phyloP scores from a whole-genome alignment of 2,329 filamentous ascomycete species.

The Gyromitra esculenta region DNA sequence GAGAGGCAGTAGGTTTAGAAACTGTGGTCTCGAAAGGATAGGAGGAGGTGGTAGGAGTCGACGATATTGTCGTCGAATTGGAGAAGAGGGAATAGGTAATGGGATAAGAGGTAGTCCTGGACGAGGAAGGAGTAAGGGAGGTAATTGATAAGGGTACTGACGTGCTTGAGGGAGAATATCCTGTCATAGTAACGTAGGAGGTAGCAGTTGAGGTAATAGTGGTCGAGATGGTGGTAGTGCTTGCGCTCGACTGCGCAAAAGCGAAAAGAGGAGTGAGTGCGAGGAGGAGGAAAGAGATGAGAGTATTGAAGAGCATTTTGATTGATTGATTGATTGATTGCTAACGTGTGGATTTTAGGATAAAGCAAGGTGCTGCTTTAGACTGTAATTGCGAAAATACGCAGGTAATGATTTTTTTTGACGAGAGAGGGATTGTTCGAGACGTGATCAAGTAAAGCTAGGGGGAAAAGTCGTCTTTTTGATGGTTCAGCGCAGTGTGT shows the following conservation, averaged over 20 bases:
- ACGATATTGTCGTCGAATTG: slow-evolving; percentile 15
- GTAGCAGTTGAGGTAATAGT: slow-evolving; percentile 39
- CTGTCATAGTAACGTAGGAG: slow-evolving; percentile 45
- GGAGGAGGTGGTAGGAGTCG: neutral
- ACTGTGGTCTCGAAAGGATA: slow-evolving; percentile 6
- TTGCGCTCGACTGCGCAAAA: slow-evolving; percentile 33
- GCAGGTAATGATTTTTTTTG: slow-evolving; percentile 4
- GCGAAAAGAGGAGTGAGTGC: slow-evolving; percentile 42
- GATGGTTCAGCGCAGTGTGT: slow-evolving; percentile 11
- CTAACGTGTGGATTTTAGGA: slow-evolving; percentile 10
- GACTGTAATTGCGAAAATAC: slow-evolving; percentile 19
- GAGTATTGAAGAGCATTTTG: slow-evolving; percentile 41
- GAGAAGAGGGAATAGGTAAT: neutral
- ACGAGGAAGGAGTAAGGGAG: neutral
- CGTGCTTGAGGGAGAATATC: slow-evolving; percentile 42
- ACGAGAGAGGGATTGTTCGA: slow-evolving; percentile 5
- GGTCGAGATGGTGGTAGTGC: slow-evolving; percentile 36
- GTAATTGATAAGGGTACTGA: slow-evolving; percentile 20
- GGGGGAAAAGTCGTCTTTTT: slow-evolving; percentile 25
- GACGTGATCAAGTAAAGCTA: slow-evolving; percentile 3
- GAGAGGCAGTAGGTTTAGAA: slow-evolving; percentile 21
- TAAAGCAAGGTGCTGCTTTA: slow-evolving; percentile 37
- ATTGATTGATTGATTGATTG: neutral
- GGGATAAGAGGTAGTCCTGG: neutral
- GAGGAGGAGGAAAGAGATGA: slow-evolving; percentile 46